These are phyloP conservation scores for Groenewaldozyma auringiensis DNA, from an alignment of 1,139 yeast species.

Conservation along the genomic window DNA sequence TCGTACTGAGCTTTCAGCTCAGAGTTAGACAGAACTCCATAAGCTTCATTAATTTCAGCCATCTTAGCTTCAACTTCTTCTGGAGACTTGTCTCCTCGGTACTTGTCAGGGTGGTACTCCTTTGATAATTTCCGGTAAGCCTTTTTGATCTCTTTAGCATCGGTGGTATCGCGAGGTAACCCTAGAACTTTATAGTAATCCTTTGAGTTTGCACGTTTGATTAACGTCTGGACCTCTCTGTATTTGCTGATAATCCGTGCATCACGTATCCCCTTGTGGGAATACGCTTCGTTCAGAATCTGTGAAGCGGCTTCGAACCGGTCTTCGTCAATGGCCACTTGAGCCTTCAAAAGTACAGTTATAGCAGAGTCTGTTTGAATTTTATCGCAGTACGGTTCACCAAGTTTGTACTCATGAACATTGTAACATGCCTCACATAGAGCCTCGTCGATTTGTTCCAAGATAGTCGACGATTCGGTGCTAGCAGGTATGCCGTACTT, in stretches of 20 bases:
- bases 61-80: slow-evolving; percentile 74
- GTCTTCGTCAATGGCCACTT: slow-evolving; percentile 36
- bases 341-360: slow-evolving; percentile 37
- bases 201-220: slow-evolving; percentile 46
- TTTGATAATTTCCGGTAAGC: slow-evolving; percentile 76
- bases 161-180: slow-evolving; percentile 52
- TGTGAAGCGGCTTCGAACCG: slow-evolving; percentile 40
- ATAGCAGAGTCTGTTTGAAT: slow-evolving; percentile 5
- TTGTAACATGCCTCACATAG: slow-evolving; percentile 8
- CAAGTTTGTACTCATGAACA: slow-evolving; percentile 2
- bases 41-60: slow-evolving; percentile 91
- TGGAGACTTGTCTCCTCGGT: slow-evolving; percentile 57
- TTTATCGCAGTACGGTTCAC: slow-evolving; percentile 1
- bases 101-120: slow-evolving; percentile 87
- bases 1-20: slow-evolving; percentile 62
- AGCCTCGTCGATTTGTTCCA: slow-evolving; percentile 3
- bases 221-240: slow-evolving; percentile 46
- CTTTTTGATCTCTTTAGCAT: slow-evolving; percentile 63
- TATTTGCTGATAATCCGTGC: slow-evolving; percentile 43
- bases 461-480: not conserved
- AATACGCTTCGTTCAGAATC: slow-evolving; percentile 35
- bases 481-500: slow-evolving; percentile 10
- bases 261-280: slow-evolving; percentile 39
- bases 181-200: slow-evolving; percentile 82
- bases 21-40: slow-evolving; percentile 69